These are phyloP conservation scores for Protoeuglena noctilucae DNA, from an alignment of 139 green algal species.

Conservation along the genomic window DNA sequence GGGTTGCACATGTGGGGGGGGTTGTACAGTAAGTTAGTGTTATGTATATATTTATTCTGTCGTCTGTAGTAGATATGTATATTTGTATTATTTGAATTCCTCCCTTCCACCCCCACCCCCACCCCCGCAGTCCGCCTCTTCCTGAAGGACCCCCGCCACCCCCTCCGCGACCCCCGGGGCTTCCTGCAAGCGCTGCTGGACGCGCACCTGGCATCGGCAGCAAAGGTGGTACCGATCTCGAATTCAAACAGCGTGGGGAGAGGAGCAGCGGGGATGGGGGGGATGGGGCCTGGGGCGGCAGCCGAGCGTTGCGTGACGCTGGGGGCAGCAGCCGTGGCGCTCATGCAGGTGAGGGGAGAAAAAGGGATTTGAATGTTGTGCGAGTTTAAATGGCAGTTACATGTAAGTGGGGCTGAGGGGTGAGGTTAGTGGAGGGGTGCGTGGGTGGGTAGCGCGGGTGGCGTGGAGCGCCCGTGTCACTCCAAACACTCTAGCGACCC, in stretches of 20 bases:
- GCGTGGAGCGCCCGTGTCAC: neutral
- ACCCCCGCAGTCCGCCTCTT: constrained; percentile 78
- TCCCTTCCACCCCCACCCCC: no score
- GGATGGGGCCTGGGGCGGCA: neutral
- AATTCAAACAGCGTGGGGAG: neutral
- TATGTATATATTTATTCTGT: no score
- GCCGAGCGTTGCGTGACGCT: constrained; percentile 32
- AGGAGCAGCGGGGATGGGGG: no score
- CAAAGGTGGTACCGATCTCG: no score
- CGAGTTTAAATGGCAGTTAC: no score
- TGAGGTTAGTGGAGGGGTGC: no score
- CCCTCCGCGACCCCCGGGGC: constrained; percentile 42
- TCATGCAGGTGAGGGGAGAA: constrained; percentile 40
- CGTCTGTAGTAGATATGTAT: no score
- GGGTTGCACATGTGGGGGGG: no score
- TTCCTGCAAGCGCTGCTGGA: constrained; percentile 64
- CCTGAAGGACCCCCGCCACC: constrained; percentile 60
- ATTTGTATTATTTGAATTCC: no score
- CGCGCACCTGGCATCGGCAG: constrained; percentile 19
- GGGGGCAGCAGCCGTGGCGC: constrained; percentile 41
- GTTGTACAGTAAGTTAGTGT: no score
- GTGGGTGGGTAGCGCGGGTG: neutral
- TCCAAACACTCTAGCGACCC: neutral
- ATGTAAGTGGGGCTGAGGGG: no score
- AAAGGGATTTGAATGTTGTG: no score